A percentile compares a stretch with the other conserved stretches of the same genome.
Evolutionary conservation across 129 eudicot species (phyloP).

Genomic region (Erigeron canadensis): DNA sequence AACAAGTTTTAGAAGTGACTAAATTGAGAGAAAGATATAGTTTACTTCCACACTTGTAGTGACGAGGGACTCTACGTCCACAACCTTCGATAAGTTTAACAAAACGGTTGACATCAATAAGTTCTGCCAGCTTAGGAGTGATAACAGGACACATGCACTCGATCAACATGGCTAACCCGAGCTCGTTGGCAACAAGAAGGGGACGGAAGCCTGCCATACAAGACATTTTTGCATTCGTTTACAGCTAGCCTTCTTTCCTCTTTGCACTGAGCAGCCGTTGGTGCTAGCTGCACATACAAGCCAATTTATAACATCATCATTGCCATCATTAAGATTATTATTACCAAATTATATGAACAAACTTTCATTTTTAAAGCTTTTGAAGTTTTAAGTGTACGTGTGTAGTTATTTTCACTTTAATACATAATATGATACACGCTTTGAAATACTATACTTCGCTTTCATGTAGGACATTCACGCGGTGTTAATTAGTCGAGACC

Average conservation of each 20-base stretch:
- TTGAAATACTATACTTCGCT: slow-evolving; percentile 14
- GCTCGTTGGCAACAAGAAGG: slow-evolving; percentile 38
- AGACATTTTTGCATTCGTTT: slow-evolving; percentile 41
- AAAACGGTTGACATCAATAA: slow-evolving; percentile 33
- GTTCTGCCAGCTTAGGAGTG: slow-evolving; percentile 44
- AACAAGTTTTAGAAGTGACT: no score
- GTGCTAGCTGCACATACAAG: neutral
- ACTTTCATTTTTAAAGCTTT: slow-evolving; percentile 8
- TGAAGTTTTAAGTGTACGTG: neutral
- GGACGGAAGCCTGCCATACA: slow-evolving; percentile 33
- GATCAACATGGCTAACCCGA: slow-evolving; percentile 34
- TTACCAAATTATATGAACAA: neutral
- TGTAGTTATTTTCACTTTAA: neutral
- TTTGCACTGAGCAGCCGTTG: slow-evolving; percentile 37
- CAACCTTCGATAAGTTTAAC: slow-evolving; percentile 44
- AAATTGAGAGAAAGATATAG: no score
- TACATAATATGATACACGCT: neutral
- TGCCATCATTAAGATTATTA: slow-evolving; percentile 5
- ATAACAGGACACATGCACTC: slow-evolving; percentile 48
- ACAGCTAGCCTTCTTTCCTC: slow-evolving; percentile 30
- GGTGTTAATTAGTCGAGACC: slow-evolving; percentile 9
- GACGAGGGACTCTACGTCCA: slow-evolving; percentile 50
- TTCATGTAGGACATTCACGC: slow-evolving; percentile 4
- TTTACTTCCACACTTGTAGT: slow-evolving; percentile 51
- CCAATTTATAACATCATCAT: slow-evolving; percentile 15